A percentile compares a stretch with the other conserved stretches of the same genome.
Evolutionary conservation across 208 protist species (phyloP).

Genomic region (Vickermania spadyakhi): DNA sequence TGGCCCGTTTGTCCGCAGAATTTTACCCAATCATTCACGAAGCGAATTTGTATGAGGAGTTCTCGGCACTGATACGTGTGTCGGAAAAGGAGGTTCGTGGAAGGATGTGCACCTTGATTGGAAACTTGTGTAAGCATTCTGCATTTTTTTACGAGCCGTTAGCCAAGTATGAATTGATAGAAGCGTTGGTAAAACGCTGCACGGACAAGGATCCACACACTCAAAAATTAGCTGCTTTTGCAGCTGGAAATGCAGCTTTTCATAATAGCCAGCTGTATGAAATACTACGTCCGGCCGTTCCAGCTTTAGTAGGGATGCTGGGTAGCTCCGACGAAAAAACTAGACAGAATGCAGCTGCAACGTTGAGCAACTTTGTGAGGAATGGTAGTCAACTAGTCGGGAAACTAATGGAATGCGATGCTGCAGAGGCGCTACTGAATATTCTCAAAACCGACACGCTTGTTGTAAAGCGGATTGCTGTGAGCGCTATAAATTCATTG

Average conservation of each 20-base stretch:
- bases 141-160: slow-evolving; percentile 88
- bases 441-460: slow-evolving; percentile 62
- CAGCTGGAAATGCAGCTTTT: slow-evolving; percentile 93
- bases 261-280: slow-evolving; percentile 87
- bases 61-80: slow-evolving; percentile 58
- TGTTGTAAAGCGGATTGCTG: slow-evolving; percentile 62
- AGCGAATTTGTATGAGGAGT: slow-evolving; percentile 60
- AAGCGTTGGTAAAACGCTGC: slow-evolving; percentile 76
- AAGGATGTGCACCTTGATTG: slow-evolving; percentile 92
- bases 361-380: slow-evolving; percentile 92
- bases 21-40: slow-evolving; percentile 84
- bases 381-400: slow-evolving; percentile 76
- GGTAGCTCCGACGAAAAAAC: slow-evolving; percentile 88
- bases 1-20: slow-evolving; percentile 79
- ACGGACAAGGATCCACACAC: slow-evolving; percentile 72
- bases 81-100: slow-evolving; percentile 68
- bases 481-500: slow-evolving; percentile 89
- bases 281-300: slow-evolving; percentile 59
- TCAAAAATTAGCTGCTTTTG: slow-evolving; percentile 94
- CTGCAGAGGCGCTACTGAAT: slow-evolving; percentile 64
- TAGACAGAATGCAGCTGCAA: slow-evolving; percentile 90
- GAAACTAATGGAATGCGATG: slow-evolving; percentile 49
- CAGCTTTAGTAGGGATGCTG: slow-evolving; percentile 65
- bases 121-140: slow-evolving; percentile 93
- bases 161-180: slow-evolving; percentile 48